Evolutionary conservation across 805 yeast genomes (phyloP), one percentile per base, ranked within the genome.

Genomic region (Tetrapisispora iriomotensis): DNA sequence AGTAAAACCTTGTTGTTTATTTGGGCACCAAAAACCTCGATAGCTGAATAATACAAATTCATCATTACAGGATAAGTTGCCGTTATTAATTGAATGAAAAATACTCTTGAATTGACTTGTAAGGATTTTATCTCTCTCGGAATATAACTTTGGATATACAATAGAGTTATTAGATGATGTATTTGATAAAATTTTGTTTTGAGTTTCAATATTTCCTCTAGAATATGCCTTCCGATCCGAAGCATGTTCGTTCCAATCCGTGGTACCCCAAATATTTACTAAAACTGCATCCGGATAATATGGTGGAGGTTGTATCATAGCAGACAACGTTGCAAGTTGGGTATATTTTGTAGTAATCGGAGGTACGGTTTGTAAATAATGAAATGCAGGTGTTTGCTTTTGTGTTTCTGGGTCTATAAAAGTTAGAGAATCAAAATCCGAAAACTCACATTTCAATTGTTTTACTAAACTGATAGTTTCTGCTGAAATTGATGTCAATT

Each of bases 211-310:
- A n/a, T 15, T 8, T 8, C 9, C 29, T 22, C 3, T 29, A 29
- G 12, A 23, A 19, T 26, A 45, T 32, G 42, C 41, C 13, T 42
- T 41, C 6, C 27, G 18, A 6, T 30, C 35, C 12, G 40, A 37
- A 46, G 74, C 75, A 47, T 74, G 75, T 25, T 71, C 55, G 1
- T 85, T 88, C 94, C 95, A 87, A 51, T 86, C 82, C 20, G 81
- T 82, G 34, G 82, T 75, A 1, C 96, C 96, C 95, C 96, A 87
- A 14, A 79, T 72, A 57, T 90, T 90, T 0, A 95, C 95, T 3
- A 84, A 77, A 10, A 81, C 61, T 0, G 96, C 95, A 13, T 79
- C 77, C 1, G 96, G 96, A 2, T 79, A 62, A 0, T 65, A 58
- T 10, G 28, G 7, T 0, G 77, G 67, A 0, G 83, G 68, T 0